Conservation (phyloP, 352 stramenopile species). For the Albugo candida region DNA sequence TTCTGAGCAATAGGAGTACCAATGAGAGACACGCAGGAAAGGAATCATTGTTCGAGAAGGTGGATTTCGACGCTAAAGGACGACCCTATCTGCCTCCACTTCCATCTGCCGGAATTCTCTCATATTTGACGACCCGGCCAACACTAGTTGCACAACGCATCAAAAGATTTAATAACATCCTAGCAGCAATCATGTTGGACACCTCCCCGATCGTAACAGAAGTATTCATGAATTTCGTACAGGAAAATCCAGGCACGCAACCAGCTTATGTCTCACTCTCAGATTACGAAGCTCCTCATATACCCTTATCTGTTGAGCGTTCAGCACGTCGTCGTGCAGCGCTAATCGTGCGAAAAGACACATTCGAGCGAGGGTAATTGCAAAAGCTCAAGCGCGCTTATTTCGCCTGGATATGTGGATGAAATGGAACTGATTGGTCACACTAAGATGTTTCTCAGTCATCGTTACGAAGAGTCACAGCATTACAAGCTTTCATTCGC, state of each 20-base stretch:
- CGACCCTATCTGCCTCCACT: slow-evolving; percentile 32
- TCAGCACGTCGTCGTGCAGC: slow-evolving; percentile 25
- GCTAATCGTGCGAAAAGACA: too few relatives aligned
- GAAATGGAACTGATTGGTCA: too few relatives aligned
- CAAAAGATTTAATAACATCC: slow-evolving; percentile 44
- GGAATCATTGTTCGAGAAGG: slow-evolving; percentile 13
- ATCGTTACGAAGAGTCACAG: too few relatives aligned
- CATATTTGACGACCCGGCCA: slow-evolving; percentile 36
- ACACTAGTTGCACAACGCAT: slow-evolving; percentile 43
- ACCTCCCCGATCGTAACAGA: slow-evolving; percentile 28
- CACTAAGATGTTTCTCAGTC: too few relatives aligned
- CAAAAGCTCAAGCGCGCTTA: too few relatives aligned
- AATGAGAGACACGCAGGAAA: neutral
- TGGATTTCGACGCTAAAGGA: slow-evolving; percentile 28
- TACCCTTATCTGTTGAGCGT: slow-evolving; percentile 44
- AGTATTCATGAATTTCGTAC: slow-evolving; percentile 58
- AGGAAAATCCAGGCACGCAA: slow-evolving; percentile 42
- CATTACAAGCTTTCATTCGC: too few relatives aligned
- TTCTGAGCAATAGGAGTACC: neutral
- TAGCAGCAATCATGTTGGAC: slow-evolving; percentile 49
- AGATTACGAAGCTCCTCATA: slow-evolving; percentile 51
- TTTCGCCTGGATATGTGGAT: too few relatives aligned
- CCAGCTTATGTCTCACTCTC: slow-evolving; percentile 46
- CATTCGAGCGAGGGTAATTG: too few relatives aligned
- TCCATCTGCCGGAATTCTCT: slow-evolving; percentile 27